phyloP scores from a whole-genome alignment of 192 early-diverging fungal species.

The Coemansia sp. region DNA sequence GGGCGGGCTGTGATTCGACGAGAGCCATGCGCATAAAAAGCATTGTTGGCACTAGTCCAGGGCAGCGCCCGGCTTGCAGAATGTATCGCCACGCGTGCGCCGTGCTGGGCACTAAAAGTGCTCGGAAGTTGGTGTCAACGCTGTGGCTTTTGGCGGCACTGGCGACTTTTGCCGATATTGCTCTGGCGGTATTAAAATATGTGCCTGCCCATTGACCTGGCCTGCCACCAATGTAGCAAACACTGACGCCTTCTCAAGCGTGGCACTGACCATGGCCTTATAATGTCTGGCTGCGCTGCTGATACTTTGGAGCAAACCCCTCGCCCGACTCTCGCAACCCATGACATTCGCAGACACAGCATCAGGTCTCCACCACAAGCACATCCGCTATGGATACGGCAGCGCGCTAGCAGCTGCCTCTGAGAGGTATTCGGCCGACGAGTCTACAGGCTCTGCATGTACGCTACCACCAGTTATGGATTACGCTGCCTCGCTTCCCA shows the following conservation, averaged over 20 bases:
- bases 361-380: not conserved
- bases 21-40: constrained; percentile 2
- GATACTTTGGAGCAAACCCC: not conserved
- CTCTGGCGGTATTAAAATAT: constrained; percentile 3
- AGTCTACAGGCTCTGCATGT: not conserved
- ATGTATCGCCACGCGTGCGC: not conserved
- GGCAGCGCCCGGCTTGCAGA: too few species aligned
- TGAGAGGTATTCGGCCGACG: not conserved
- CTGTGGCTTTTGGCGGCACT: constrained; percentile 8
- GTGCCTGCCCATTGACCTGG: constrained; percentile 11
- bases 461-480: not conserved
- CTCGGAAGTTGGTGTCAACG: not conserved
- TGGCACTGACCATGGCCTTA: not conserved
- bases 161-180: constrained; percentile 8
- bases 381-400: not conserved
- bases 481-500: not conserved
- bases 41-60: not conserved
- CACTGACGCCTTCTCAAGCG: not conserved
- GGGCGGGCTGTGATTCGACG: constrained; percentile 10
- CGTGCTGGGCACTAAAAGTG: not conserved
- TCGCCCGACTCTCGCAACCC: not conserved
- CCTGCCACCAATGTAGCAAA: constrained; percentile 6
- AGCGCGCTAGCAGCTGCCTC: not conserved
- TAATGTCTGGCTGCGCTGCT: not conserved
- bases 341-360: constrained; percentile 2